Conservation (phyloP, 1,139 yeast species). For the Nakaseomyces sp. region DNA sequence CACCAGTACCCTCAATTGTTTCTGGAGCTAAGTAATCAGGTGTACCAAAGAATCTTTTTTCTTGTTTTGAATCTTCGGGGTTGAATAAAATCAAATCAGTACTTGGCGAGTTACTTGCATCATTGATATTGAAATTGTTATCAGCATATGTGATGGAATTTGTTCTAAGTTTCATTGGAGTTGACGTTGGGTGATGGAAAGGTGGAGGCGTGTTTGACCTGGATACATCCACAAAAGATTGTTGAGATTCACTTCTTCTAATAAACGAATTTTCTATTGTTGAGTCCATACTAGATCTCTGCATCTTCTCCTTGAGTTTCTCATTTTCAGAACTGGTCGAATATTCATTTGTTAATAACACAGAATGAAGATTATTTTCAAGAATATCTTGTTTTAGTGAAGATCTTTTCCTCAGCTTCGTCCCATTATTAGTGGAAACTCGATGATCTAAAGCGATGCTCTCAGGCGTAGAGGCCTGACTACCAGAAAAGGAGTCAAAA, state of each 20-base stretch:
- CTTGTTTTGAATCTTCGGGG: constrained; percentile 43
- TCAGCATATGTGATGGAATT: constrained; percentile 8
- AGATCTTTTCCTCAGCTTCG: not conserved
- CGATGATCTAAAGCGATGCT: not conserved
- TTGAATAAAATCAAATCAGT: constrained; percentile 55
- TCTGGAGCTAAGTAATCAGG: constrained; percentile 98
- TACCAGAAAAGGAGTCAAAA: constrained; percentile 8
- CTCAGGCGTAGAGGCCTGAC: constrained; percentile 9
- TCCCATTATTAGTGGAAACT: not conserved
- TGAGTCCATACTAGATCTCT: constrained; percentile 3
- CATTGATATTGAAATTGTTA: constrained; percentile 9
- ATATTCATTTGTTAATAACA: constrained; percentile 1
- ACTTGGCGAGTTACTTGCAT: constrained; percentile 9
- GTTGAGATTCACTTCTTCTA: constrained; percentile 27
- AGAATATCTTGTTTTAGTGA: not conserved
- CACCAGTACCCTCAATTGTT: constrained; percentile 78
- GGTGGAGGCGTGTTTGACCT: constrained; percentile 29
- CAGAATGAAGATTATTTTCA: not conserved
- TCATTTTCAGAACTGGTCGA: not conserved
- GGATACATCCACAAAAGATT: constrained; percentile 25
- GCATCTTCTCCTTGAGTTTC: not conserved
- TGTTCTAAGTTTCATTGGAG: constrained; percentile 13
- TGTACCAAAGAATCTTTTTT: constrained; percentile 74
- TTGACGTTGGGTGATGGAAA: constrained; percentile 7
- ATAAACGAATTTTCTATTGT: constrained; percentile 7